Conservation (phyloP, 306 rosid genomes). For the peach (Prunus persica) region Prunus_persica_NCBIv2 NC_034011.1:5182001-5182500, state of each 20-base stretch:
- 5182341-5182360: not conserved
- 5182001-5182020: conserved; percentile 40
- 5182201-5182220: not conserved
- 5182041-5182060: too few relatives aligned
- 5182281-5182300: conserved; percentile 61
- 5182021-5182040: conserved; percentile 41
- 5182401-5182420: not conserved
- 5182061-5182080: too few relatives aligned
- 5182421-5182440: conserved; percentile 15
- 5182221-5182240: not conserved
- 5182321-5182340: conserved; percentile 58
- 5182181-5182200: conserved; percentile 59
- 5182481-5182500: conserved; percentile 43
- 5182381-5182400: not conserved
- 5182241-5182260: not conserved
- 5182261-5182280: conserved; percentile 15
- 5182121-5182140: conserved; percentile 58
- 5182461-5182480: conserved; percentile 46
- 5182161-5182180: conserved; percentile 71
- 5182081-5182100: not conserved
- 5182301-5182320: conserved; percentile 64
- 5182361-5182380: too few relatives aligned
- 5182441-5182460: conserved; percentile 48
- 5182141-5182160: conserved; percentile 69
- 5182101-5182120: conserved; percentile 9